Base-by-base conservation (phyloP, 306 rosid genomes). In the Dalbergia cultrata region DNA sequence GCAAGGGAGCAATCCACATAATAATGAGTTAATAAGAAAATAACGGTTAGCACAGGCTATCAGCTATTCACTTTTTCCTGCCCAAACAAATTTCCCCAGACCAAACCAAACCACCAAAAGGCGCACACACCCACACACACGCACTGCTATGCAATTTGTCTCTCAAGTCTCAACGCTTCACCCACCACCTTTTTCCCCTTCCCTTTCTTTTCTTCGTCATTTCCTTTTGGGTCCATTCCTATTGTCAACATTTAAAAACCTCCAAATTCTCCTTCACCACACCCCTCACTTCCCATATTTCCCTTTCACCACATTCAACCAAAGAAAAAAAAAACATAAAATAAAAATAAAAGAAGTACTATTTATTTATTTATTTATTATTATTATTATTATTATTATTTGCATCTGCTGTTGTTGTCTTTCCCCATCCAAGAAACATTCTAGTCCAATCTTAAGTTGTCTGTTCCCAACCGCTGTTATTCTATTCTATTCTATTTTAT, bases 181-280 rank as follows among this genome's bases (percentile, higher is more conserved):
- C 82, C 61, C 81, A 62, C 81, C 80, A 54, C 63, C 73, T n/a
- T 16, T 34, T 73, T 2, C 26, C 7, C 22, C 17, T 57, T 66
- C 31, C 31, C 2, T 26, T 26, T 26, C 31, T 65, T 68, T 43
- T 37, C 66, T 77, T 74, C 81, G 77, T 78, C 81, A 68, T 72
- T 78, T 53, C 70, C 74, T 53, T 73, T 57, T 80, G 50, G 74
- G 78, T 22, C 19, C 58, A 58, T 52, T 68, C 64, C 54, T 72
- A 66, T 73, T 80, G 63, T 91, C 96, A 71, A 68, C 82, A 39
- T 81, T 80, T 67, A 19, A 47, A 54, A 81, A 31, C 18, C 33
- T 57, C 11, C 21, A 65, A 9, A 47, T 78, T 75, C 86, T 47
- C 62, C 86, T 69, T 82, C 79, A 60, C 67, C 54, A 33, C 54